Base-by-base conservation (phyloP, 73 alveolate genomes). In the Paramecium sexaurelia region DNA sequence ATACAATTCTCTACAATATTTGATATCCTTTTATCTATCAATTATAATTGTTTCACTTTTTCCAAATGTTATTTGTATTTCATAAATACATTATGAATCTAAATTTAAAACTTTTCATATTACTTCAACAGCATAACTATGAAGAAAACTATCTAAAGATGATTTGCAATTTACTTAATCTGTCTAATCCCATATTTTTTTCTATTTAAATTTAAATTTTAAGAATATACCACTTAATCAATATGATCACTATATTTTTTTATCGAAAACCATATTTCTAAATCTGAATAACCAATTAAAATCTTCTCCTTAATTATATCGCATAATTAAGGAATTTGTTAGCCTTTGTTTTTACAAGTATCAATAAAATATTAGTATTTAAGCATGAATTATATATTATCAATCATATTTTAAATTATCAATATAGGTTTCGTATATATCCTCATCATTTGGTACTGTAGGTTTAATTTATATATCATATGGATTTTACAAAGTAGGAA, bases 371-470 rank as follows among this genome's bases (percentile, higher is more conserved):
- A 61, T 61, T 61, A 61, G 83, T 61, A 61, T 61, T 61, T 61
- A 22, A 61, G 83, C 83, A 61, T 61, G 83, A 61, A 61, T 61
- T 61, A 61, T 61, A 61, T 61, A 45, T 61, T 61, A 29, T 61
- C 83, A 61, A 61, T 61, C 83, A 61, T 61, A 61, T 61, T 61
- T 71, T 71, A 71, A 71, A 71, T 71, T 71, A 71, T 71, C 86
- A 32, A 71, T 71, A 71, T 71, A 71, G 32, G 37, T 40, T 71
- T 71, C 86, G 43, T 71, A 71, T 15, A 71, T 71, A 33, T 29
- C 32, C 37, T 71, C 86, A 17, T 37, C 43, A 35, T 71, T 36
- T 71, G 56, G 55, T 7, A 33, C 43, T 32, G 86, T 20, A n/a
- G 56, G 56, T 9, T 71, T 71, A 33, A 71, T 37, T 71, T 35